phyloP scores from a whole-genome alignment of 192 early-diverging fungal genomes.

The Coemansia sp. region DNA sequence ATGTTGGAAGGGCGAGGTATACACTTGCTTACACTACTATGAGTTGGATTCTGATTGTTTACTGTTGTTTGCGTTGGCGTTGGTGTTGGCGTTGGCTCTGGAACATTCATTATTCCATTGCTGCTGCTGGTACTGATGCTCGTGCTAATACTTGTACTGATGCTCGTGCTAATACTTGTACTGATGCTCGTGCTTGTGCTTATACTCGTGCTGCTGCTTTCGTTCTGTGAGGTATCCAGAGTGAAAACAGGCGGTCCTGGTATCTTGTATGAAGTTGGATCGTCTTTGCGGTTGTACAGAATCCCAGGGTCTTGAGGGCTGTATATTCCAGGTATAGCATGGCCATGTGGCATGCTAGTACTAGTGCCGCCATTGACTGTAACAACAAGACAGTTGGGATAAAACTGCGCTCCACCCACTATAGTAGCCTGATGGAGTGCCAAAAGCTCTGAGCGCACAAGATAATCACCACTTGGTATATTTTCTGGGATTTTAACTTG shows the following conservation, averaged over 20 bases:
- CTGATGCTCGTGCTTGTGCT: no score
- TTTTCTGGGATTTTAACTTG: constrained; percentile 6
- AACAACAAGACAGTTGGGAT: constrained; percentile 11
- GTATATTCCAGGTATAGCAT: constrained; percentile 19
- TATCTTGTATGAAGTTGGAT: constrained; percentile 9
- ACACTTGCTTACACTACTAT: not conserved
- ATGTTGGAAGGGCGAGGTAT: not conserved
- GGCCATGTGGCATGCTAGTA: not conserved
- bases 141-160: no score
- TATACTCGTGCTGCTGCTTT: no score
- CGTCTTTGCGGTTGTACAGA: constrained; percentile 5
- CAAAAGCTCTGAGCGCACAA: constrained; percentile 18
- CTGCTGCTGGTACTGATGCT: no score
- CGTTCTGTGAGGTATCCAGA: not conserved
- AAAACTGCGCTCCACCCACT: constrained; percentile 11
- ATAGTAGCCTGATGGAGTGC: constrained; percentile 4
- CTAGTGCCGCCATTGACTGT: not conserved
- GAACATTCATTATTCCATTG: no score
- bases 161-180: no score
- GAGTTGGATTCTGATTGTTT: not conserved
- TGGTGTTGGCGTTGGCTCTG: no score
- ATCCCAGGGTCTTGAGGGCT: constrained; percentile 10
- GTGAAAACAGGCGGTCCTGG: constrained; percentile 4
- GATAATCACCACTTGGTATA: constrained; percentile 13
- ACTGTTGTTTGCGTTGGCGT: not conserved